Evolutionary conservation across 306 rosid species (phyloP), one percentile per base, ranked within the genome.

Genomic region (Rosa rugosa): DNA sequence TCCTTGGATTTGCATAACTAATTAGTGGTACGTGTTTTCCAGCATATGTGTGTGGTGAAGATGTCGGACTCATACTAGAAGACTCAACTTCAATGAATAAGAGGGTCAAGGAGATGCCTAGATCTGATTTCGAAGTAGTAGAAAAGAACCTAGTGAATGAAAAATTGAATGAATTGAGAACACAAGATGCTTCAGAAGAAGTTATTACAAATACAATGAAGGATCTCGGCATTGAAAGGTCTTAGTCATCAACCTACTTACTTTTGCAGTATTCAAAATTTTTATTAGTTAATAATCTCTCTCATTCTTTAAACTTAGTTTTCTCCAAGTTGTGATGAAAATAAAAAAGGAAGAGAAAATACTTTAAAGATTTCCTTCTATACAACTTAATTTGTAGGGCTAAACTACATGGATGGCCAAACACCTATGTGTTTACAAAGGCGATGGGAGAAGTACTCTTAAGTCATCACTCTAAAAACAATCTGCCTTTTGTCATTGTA

Each of bases 381-480:
- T 51, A 51, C n/a, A 17, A 51, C n/a, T 17, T 51, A 17, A 51
- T 4, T 53, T 53, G 8, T 16, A 59, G 65, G 54, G 88, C 87
- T 64, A 82, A 75, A 45, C 53, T 75, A 38, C 73, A 78, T 57
- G 91, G 89, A 22, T 85, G 89, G 89, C 84, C 81, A 64, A 79
- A 88, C 50, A 81, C 85, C 3, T 85, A 83, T 10, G 84, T 49
- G 2, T 85, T 80, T n/a, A 87, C 88, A 8, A 84, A 87, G 20
- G 85, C 83, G 56, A 80, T 84, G 85, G 89, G 89, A 59, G 90
- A 89, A 45, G 76, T 87, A 79, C 11, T 83, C 50, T 5, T 80
- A n/a, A 46, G 42, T 8, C 67, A 71, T 8, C 74, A 64, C 17
- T 64, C 18, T 2, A 82, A 73, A n/a, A 62, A 69, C 2, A 73